Conservation (phyloP, 306 rosid species). For the Rubus idaeus region DNA sequence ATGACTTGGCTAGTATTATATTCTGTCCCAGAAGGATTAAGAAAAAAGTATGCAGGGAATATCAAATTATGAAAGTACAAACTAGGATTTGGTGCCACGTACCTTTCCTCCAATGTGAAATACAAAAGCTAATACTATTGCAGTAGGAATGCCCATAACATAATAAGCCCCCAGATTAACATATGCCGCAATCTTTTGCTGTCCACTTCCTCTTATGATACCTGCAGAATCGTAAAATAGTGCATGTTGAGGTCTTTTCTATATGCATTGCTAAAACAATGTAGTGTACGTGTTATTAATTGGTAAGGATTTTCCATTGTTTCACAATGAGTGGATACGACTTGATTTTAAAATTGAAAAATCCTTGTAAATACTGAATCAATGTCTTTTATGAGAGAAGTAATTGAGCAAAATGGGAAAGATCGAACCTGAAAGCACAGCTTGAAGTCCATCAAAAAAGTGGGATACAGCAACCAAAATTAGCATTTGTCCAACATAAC, state of each 20-base stretch:
- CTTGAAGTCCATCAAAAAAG: constrained; percentile 47
- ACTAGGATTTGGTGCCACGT: not conserved
- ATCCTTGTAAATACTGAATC: too few species aligned
- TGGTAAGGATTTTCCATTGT: too few species aligned
- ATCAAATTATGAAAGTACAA: not conserved
- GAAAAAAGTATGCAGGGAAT: not conserved
- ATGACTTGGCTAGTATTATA: too few species aligned
- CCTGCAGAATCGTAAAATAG: constrained; percentile 15
- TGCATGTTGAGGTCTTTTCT: too few species aligned
- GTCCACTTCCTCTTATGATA: constrained; percentile 32
- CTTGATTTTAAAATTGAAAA: too few species aligned
- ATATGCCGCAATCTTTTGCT: constrained; percentile 33
- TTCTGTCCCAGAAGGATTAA: too few species aligned
- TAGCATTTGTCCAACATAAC: constrained; percentile 39
- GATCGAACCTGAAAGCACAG: constrained; percentile 45
- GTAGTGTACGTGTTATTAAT: too few species aligned
- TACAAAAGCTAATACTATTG: constrained; percentile 32
- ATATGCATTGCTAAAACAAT: too few species aligned
- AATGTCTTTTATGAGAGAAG: too few species aligned
- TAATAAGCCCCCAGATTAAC: constrained; percentile 42
- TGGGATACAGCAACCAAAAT: constrained; percentile 35
- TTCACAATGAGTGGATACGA: too few species aligned
- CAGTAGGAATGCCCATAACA: constrained; percentile 31
- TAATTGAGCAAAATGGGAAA: not conserved
- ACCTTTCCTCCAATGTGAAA: constrained; percentile 40